These are phyloP conservation scores for Rutstroemia sp. DNA, from an alignment of 2,329 filamentous ascomycete genomes.

Conservation along the genomic window DNA sequence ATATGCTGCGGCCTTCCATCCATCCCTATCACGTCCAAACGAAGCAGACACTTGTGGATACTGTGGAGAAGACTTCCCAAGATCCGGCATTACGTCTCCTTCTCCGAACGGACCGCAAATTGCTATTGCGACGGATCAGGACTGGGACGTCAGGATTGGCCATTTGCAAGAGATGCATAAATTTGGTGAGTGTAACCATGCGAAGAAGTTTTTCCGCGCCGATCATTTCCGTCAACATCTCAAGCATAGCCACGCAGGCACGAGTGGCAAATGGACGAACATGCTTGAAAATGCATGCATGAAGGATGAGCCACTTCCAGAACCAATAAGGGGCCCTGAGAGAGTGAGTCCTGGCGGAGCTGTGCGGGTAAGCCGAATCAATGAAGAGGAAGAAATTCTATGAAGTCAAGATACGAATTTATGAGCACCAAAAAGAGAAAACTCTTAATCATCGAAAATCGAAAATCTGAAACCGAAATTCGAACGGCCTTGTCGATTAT, in stretches of 20 bases:
- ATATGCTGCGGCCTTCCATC: slow-evolving; percentile 79
- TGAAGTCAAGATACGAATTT: slow-evolving; percentile 9
- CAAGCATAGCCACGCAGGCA: slow-evolving; percentile 94
- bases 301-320: slow-evolving; percentile 67
- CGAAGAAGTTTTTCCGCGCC: slow-evolving; percentile 95
- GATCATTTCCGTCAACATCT: slow-evolving; percentile 98
- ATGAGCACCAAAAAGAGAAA: background rate
- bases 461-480: background rate
- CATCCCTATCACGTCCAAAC: slow-evolving; percentile 59
- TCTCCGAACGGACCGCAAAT: slow-evolving; percentile 35
- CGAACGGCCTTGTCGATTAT: background rate
- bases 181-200: slow-evolving; percentile 95
- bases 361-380: slow-evolving; percentile 24
- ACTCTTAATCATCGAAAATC: background rate
- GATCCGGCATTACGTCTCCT: slow-evolving; percentile 33
- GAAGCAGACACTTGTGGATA: slow-evolving; percentile 83
- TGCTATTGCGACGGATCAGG: slow-evolving; percentile 59
- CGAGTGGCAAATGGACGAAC: slow-evolving; percentile 98
- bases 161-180: slow-evolving; percentile 92
- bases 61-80: slow-evolving; percentile 80
- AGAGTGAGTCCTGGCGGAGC: slow-evolving; percentile 20
- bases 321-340: slow-evolving; percentile 26
- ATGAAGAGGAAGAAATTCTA: slow-evolving; percentile 26
- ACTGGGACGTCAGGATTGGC: slow-evolving; percentile 81
- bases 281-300: slow-evolving; percentile 96